These are phyloP conservation scores for Fusarium penzigii DNA, from an alignment of 2,329 filamentous ascomycete genomes.

Conservation along the genomic window DNA sequence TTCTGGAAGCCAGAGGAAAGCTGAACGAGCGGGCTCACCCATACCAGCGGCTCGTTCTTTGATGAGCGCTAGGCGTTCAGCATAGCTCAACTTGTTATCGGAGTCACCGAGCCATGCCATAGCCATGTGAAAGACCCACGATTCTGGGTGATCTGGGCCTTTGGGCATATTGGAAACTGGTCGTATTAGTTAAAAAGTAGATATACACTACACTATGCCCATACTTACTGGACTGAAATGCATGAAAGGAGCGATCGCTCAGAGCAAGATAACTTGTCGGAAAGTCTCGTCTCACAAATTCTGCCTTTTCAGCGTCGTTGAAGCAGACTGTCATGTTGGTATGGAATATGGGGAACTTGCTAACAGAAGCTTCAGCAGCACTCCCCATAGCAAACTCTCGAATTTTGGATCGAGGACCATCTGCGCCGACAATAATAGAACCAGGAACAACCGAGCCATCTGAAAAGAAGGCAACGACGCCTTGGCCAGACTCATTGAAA, in stretches of 20 bases:
- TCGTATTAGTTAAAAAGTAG: neutral
- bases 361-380: slow-evolving; percentile 16
- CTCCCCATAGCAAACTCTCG: slow-evolving; percentile 22
- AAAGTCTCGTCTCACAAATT: slow-evolving; percentile 15
- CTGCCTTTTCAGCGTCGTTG: slow-evolving; percentile 22
- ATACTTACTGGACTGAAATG: slow-evolving; percentile 23
- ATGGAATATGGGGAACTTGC: slow-evolving; percentile 26
- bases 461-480: slow-evolving; percentile 14
- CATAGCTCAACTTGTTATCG: slow-evolving; percentile 15
- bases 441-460: slow-evolving; percentile 12
- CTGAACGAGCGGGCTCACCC: slow-evolving; percentile 20
- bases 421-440: slow-evolving; percentile 21
- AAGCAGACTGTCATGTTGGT: slow-evolving; percentile 28
- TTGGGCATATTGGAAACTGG: slow-evolving; percentile 26
- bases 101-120: slow-evolving; percentile 24
- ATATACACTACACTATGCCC: neutral
- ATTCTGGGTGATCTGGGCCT: slow-evolving; percentile 20
- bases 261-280: slow-evolving; percentile 24
- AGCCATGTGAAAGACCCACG: slow-evolving; percentile 27
- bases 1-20: slow-evolving; percentile 23
- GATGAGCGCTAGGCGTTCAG: slow-evolving; percentile 21
- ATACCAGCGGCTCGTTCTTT: slow-evolving; percentile 20
- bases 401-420: slow-evolving; percentile 20
- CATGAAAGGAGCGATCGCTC: slow-evolving; percentile 23
- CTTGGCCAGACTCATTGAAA: slow-evolving; percentile 18